A percentile compares a stretch with the other conserved stretches of the same genome.
Evolutionary conservation across 2,329 filamentous ascomycete species (phyloP).

Genomic region (Cladobotryum mycophilum): DNA sequence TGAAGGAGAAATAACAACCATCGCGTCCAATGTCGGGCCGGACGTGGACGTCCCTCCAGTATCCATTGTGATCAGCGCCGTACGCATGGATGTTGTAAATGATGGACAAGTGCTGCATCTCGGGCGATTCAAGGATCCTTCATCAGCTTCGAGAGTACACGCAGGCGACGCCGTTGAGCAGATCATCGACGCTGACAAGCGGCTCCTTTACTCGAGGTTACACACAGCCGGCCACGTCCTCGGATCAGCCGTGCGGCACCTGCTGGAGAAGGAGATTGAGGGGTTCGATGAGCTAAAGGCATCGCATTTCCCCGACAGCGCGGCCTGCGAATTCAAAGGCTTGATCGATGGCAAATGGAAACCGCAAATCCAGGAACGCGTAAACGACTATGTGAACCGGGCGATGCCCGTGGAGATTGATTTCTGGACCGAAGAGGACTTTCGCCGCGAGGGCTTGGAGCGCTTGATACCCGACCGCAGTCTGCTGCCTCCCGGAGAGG

Average conservation of each 20-base stretch:
- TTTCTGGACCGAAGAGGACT: conserved; percentile 62
- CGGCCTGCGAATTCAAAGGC: conserved; percentile 62
- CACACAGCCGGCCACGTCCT: conserved; percentile 72
- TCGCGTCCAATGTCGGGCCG: conserved; percentile 43
- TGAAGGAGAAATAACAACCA: conserved; percentile 47
- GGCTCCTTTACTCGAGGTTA: conserved; percentile 58
- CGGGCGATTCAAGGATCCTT: conserved; percentile 43
- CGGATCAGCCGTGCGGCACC: conserved; percentile 57
- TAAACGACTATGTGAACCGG: conserved; percentile 52
- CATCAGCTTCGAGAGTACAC: conserved; percentile 26
- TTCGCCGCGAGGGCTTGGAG: conserved; percentile 46
- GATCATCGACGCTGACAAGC: conserved; percentile 52
- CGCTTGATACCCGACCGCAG: conserved; percentile 47
- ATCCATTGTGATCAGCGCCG: conserved; percentile 45
- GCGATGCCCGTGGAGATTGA: conserved; percentile 54
- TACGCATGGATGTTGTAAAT: conserved; percentile 46
- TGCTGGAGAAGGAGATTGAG: conserved; percentile 45
- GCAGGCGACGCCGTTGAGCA: conserved; percentile 40
- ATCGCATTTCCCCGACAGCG: conserved; percentile 62
- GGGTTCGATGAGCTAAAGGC: conserved; percentile 63
- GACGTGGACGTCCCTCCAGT: background rate
- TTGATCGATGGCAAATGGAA: conserved; percentile 59
- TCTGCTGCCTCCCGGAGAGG: conserved; percentile 37
- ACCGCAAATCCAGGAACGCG: conserved; percentile 52
- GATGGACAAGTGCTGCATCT: conserved; percentile 59